These are phyloP conservation scores for Candida maesae DNA, from an alignment of 805 yeast genomes.

Conservation along the genomic window DNA sequence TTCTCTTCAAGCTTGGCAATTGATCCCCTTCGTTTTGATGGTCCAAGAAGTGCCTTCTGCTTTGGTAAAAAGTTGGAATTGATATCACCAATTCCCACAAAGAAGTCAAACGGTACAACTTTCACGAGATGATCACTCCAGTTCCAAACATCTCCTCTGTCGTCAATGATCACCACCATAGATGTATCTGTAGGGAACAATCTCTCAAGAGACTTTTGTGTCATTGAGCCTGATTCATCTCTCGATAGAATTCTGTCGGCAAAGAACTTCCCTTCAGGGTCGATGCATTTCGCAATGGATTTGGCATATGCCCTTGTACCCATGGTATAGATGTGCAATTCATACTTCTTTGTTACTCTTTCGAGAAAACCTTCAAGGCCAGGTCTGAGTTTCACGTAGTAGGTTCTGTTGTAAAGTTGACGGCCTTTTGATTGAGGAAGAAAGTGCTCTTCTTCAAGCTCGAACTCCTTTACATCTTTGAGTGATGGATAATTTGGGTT, in stretches of 20 bases:
- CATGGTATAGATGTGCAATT: constrained; percentile 96
- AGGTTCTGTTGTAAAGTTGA: constrained; percentile 60
- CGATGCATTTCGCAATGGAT: constrained; percentile 85
- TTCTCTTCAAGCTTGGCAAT: constrained; percentile 52
- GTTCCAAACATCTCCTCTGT: constrained; percentile 98
- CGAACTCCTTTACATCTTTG: constrained; percentile 74
- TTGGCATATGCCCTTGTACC: constrained; percentile 93
- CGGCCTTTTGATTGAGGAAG: constrained; percentile 62
- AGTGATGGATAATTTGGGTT: constrained; percentile 85
- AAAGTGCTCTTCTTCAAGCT: constrained; percentile 70
- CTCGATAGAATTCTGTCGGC: constrained; percentile 89
- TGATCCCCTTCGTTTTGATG: constrained; percentile 56
- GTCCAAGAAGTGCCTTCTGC: constrained; percentile 56
- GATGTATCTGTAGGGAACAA: constrained; percentile 94
- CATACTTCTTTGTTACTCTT: constrained; percentile 61
- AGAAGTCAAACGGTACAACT: constrained; percentile 93
- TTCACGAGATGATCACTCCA: constrained; percentile 91
- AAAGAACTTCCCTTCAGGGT: constrained; percentile 81
- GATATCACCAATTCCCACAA: constrained; percentile 96
- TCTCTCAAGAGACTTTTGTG: constrained; percentile 83
- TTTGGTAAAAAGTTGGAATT: constrained; percentile 89
- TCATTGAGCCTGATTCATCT: constrained; percentile 90
- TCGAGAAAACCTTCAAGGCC: constrained; percentile 74
- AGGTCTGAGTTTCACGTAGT: constrained; percentile 89
- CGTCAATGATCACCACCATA: constrained; percentile 95